Evolutionary conservation across 495 filamentous ascomycete species (phyloP).

Genomic region (Trichoderma parareesei): DNA sequence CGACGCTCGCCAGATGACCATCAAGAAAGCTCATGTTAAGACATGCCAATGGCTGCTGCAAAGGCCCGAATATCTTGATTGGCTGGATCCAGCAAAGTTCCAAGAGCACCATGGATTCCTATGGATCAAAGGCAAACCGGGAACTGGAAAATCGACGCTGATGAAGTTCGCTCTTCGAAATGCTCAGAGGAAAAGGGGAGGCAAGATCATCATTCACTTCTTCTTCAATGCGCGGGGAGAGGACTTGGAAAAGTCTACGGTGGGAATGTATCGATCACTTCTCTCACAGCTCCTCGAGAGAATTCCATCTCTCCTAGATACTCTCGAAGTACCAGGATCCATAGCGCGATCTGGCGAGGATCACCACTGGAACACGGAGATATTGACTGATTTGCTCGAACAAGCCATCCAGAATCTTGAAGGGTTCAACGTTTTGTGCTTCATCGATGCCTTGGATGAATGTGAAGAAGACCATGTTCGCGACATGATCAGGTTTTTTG

Average conservation of each 20-base stretch:
- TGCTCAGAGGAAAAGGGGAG: background rate
- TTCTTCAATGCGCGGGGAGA: slow-evolving; percentile 32
- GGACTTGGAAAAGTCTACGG: slow-evolving; percentile 40
- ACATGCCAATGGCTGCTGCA: background rate
- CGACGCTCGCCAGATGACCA: background rate
- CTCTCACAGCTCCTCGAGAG: slow-evolving; percentile 25
- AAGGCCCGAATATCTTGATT: slow-evolving; percentile 12
- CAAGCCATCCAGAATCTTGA: slow-evolving; percentile 25
- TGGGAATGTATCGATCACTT: slow-evolving; percentile 50
- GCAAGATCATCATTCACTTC: slow-evolving; percentile 15
- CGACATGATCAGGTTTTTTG: slow-evolving; percentile 16
- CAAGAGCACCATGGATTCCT: slow-evolving; percentile 40
- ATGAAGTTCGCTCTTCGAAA: background rate
- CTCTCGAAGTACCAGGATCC: slow-evolving; percentile 18
- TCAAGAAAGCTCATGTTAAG: background rate
- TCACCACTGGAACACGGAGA: background rate
- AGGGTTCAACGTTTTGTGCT: background rate
- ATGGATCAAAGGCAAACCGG: slow-evolving; percentile 35
- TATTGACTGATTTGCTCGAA: slow-evolving; percentile 26
- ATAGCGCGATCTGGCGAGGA: background rate
- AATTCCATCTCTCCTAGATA: slow-evolving; percentile 19
- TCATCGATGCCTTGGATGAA: background rate
- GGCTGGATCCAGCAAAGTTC: slow-evolving; percentile 10
- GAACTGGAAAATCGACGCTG: background rate
- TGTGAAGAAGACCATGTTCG: slow-evolving; percentile 14